Conservation (phyloP, 106 monocot species). For the Agapanthus africanus region DNA sequence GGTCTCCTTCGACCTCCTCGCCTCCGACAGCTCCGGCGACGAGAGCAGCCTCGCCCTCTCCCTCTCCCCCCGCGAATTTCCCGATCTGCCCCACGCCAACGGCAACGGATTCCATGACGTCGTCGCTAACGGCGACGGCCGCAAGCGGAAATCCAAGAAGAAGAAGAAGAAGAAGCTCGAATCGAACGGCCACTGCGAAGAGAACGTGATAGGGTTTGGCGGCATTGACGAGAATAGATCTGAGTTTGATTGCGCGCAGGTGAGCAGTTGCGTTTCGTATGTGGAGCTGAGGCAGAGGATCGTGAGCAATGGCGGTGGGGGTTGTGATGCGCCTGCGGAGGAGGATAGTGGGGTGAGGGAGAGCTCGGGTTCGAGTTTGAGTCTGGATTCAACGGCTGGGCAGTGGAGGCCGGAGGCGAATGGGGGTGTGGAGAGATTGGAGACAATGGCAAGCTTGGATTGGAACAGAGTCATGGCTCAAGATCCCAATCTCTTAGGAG, state of each 20-base stretch:
- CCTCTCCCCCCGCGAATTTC: background rate
- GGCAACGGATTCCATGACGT: background rate
- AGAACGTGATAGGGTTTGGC: conserved; percentile 13
- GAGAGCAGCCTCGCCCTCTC: background rate
- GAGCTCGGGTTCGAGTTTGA: conserved; percentile 23
- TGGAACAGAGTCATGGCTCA: conserved; percentile 54
- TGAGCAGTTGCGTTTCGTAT: conserved; percentile 27
- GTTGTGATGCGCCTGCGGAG: conserved; percentile 7
- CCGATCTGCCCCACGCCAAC: background rate
- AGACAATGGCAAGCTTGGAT: conserved; percentile 50
- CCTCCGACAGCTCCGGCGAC: conserved; percentile 38
- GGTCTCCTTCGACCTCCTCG: conserved; percentile 58
- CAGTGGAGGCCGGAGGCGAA: conserved; percentile 21
- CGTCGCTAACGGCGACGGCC: conserved; percentile 12
- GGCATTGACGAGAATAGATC: conserved; percentile 13
- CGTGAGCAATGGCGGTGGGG: conserved; percentile 18
- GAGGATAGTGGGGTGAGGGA: conserved; percentile 8
- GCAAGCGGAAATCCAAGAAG: conserved; percentile 36
- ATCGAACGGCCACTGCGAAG: conserved; percentile 6
- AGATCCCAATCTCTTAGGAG: conserved; percentile 45
- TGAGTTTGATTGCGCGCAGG: background rate
- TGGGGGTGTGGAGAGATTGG: conserved; percentile 29
- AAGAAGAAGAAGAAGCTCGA: conserved; percentile 30
- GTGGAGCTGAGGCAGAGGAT: conserved; percentile 79
- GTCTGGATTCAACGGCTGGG: conserved; percentile 12